phyloP scores from a whole-genome alignment of 2,329 filamentous ascomycete genomes.

The Triangularia setosa region DNA sequence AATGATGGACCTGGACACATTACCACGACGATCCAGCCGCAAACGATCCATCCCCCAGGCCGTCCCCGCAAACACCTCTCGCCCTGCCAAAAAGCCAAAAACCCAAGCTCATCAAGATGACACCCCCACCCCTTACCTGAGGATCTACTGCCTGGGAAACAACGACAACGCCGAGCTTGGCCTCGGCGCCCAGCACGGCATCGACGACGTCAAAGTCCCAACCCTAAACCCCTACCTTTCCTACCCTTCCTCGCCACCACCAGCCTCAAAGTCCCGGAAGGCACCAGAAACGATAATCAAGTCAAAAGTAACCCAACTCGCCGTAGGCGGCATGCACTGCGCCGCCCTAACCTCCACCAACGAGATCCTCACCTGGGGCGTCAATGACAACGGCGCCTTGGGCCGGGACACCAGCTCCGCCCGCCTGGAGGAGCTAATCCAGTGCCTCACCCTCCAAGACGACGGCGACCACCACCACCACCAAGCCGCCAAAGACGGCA shows the following conservation, averaged over 20 bases:
- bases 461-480: neutral
- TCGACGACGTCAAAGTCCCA: neutral
- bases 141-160: neutral
- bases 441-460: neutral
- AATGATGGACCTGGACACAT: neutral
- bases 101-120: neutral
- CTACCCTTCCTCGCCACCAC: neutral
- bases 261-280: neutral
- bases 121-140: neutral
- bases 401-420: neutral
- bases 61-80: neutral
- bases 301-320: neutral
- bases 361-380: neutral
- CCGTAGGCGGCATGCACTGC: neutral
- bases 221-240: neutral
- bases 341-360: neutral
- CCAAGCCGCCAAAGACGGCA: neutral
- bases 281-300: neutral
- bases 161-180: constrained; percentile 5
- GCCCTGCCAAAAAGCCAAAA: neutral
- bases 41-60: neutral
- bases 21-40: neutral
- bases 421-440: neutral
- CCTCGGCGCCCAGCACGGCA: neutral
- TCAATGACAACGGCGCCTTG: constrained; percentile 1